Percentiles rank a stretch among this genome's conserved stretches.
These are phyloP conservation scores for Ophiobolus disseminans DNA, from an alignment of 2,329 filamentous ascomycete genomes.

Conservation along the genomic window DNA sequence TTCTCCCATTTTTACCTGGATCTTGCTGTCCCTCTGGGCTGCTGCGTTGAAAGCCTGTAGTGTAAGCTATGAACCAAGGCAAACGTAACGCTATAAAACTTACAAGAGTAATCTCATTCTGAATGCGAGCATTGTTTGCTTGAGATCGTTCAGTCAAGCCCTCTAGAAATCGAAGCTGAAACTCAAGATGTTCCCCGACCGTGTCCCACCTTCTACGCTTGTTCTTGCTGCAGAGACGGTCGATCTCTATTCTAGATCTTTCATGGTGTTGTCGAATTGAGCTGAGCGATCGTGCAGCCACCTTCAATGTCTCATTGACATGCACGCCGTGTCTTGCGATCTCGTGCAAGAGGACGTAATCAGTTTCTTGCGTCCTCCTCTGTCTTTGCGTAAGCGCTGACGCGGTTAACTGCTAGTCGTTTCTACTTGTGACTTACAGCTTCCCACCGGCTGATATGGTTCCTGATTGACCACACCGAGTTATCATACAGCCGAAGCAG, in stretches of 20 bases:
- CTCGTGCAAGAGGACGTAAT: conserved; percentile 21
- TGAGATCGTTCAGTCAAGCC: conserved; percentile 14
- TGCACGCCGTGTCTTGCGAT: conserved; percentile 25
- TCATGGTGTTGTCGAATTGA: conserved; percentile 15
- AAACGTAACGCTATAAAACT: conserved; percentile 9
- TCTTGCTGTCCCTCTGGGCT: conserved; percentile 24
- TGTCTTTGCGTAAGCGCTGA: conserved; percentile 4
- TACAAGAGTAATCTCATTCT: conserved; percentile 28
- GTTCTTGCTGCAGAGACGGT: not conserved
- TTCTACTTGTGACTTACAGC: conserved; percentile 13
- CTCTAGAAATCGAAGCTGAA: conserved; percentile 17
- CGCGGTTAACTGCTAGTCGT: not conserved
- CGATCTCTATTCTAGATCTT: conserved; percentile 5
- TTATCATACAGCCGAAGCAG: conserved; percentile 22
- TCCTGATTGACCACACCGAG: conserved; percentile 22
- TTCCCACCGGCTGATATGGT: conserved; percentile 24
- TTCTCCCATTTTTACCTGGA: conserved; percentile 24
- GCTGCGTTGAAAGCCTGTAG: conserved; percentile 20
- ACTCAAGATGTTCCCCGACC: conserved; percentile 13
- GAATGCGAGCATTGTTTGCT: conserved; percentile 22
- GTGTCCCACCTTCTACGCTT: conserved; percentile 7
- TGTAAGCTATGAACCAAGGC: conserved; percentile 10
- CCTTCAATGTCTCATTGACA: conserved; percentile 19
- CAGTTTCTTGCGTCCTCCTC: conserved; percentile 15
- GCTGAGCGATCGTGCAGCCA: conserved; percentile 17